Base-by-base conservation (phyloP, 345 rosid species). In the Populus nigra region DNA sequence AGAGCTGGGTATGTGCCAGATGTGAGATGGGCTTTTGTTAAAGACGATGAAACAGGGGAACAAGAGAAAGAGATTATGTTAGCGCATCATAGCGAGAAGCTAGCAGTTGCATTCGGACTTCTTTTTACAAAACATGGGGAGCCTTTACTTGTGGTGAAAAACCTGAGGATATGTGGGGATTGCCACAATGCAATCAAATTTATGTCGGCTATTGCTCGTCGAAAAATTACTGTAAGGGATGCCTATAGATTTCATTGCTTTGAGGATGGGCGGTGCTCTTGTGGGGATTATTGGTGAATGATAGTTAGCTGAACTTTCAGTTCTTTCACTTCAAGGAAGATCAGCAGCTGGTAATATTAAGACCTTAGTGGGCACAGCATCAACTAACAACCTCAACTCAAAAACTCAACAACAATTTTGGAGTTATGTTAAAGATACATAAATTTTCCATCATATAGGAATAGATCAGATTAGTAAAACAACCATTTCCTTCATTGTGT, bases 121-220 rank as follows among this genome's bases (percentile, higher is more conserved):
- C 86, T 93, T 73, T 91, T 95, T 22, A 90, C 91, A 3, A 83
- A 82, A 76, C 83, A 88, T 23, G 88, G 91, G 71, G 92, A 86
- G 73, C 90, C 95, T 15, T 73, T 94, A 76, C 79, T 90, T 5
- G 98, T 93, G 81, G 83, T 89, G 29, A 93, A 93, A 86, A 94
- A 94, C 83, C 79, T 93, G 55, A 86, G 98, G 70, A 94, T 92
- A 68, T 92, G 98, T 67, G 98, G 97, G 39, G 97, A 94, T 79
- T 94, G 97, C 78, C 97, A 94, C 39, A 86, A 89, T 82, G 98
- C 92, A 31, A 87, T 94, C 81, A 92, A 94, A 79, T 84, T 86
- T 43, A 88, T 94, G 50, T 94, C 98, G 43, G 67, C 53, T 0
- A 81, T 93, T 76, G 6, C 89, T 36, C 82, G 84, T 69, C 89